phyloP scores from a whole-genome alignment of 768 basidiomycete genomes.

The Boletus sensibilis region DNA sequence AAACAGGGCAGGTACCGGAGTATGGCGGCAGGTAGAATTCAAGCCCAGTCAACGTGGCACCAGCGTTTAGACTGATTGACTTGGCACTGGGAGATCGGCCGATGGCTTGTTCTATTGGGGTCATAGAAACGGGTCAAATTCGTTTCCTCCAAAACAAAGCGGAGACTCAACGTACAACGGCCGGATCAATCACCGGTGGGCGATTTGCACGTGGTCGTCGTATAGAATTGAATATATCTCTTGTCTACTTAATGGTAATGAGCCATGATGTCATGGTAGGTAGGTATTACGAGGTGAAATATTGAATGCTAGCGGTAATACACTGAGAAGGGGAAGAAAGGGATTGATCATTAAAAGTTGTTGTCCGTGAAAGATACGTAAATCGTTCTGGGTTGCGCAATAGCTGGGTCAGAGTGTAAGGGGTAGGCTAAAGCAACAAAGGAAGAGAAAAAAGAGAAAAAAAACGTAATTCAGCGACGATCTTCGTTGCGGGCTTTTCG shows the following conservation, averaged over 20 bases:
- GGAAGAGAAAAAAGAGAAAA: background rate
- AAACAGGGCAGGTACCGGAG: constrained; percentile 23
- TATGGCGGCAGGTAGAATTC: constrained; percentile 5
- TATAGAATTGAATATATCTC: constrained; percentile 17
- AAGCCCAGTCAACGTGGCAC: constrained; percentile 22
- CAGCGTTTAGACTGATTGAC: constrained; percentile 25
- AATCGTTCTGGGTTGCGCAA: constrained; percentile 18
- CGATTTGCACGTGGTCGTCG: constrained; percentile 9
- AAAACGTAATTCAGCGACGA: constrained; percentile 32
- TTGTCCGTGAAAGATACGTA: constrained; percentile 27
- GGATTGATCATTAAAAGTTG: constrained; percentile 17
- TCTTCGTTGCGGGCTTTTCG: constrained; percentile 40
- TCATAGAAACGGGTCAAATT: constrained; percentile 24
- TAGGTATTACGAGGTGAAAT: constrained; percentile 25
- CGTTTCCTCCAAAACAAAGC: constrained; percentile 7
- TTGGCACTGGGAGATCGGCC: constrained; percentile 18
- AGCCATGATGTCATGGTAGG: constrained; percentile 20
- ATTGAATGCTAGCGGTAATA: constrained; percentile 22
- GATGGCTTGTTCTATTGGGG: constrained; percentile 1
- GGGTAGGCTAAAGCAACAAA: background rate
- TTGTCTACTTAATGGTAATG: constrained; percentile 19
- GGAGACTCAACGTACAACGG: background rate
- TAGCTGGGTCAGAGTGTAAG: constrained; percentile 14
- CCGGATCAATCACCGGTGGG: constrained; percentile 20
- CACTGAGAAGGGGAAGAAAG: constrained; percentile 10